phyloP scores from a whole-genome alignment of 176 grass and related monocot genomes.

The Oryza nivara region DNA sequence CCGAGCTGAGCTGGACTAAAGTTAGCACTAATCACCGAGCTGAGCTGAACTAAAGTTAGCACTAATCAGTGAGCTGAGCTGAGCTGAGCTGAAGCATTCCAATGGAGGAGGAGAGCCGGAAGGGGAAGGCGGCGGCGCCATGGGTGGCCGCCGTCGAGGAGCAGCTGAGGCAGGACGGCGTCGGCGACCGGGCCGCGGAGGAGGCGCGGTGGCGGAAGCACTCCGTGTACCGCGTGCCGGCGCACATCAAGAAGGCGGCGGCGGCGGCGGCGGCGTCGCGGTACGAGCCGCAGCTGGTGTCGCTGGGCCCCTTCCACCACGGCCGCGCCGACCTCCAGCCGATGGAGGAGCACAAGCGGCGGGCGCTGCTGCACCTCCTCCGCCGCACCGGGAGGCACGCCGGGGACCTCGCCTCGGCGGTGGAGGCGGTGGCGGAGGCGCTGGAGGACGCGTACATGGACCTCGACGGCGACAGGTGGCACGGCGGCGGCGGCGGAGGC shows the following conservation, averaged over 20 bases:
- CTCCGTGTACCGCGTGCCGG: background rate
- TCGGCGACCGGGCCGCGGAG: background rate
- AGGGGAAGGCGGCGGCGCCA: background rate
- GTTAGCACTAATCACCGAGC: background rate
- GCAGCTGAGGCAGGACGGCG: background rate
- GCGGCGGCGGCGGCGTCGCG: background rate
- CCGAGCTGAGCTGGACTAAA: background rate
- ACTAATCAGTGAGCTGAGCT: background rate
- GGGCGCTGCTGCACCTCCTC: constrained; percentile 61
- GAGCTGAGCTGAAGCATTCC: background rate
- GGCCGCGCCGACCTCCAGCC: constrained; percentile 34
- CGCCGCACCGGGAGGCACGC: background rate
- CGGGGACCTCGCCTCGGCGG: constrained; percentile 2
- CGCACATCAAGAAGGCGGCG: background rate
- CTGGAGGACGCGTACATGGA: constrained; percentile 50
- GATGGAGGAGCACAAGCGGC: constrained; percentile 78
- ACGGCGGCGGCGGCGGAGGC: background rate
- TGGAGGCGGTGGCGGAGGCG: constrained; percentile 25
- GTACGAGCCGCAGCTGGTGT: constrained; percentile 66
- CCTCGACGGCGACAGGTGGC: constrained; percentile 42
- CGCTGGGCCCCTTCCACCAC: constrained; percentile 77
- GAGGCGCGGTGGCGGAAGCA: background rate
- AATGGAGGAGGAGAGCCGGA: background rate
- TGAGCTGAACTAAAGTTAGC: background rate
- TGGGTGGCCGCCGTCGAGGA: background rate